These are phyloP conservation scores for Xanthoceras sorbifolium DNA, from an alignment of 345 rosid species.

Conservation along the genomic window DNA sequence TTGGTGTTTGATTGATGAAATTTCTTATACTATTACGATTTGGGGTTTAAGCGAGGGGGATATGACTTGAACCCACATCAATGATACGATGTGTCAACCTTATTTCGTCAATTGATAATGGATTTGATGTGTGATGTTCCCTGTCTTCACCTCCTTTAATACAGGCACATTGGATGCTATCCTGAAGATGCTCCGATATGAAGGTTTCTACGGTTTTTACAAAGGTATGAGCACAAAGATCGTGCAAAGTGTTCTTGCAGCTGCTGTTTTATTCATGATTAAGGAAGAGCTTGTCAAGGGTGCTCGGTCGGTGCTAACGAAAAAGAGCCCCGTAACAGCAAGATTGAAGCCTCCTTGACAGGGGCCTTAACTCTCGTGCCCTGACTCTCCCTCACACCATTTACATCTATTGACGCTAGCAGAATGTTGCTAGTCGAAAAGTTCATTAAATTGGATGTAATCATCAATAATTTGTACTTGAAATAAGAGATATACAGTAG, in stretches of 20 bases:
- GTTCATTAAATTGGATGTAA: background rate
- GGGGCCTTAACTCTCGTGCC: conserved; percentile 12
- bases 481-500: conserved; percentile 11
- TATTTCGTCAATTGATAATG: too few relatives aligned
- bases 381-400: background rate
- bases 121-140: background rate
- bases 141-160: background rate
- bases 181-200: conserved; percentile 80
- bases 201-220: conserved; percentile 86
- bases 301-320: conserved; percentile 53
- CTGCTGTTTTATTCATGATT: conserved; percentile 88
- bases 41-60: too few relatives aligned
- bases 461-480: background rate
- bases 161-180: conserved; percentile 83
- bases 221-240: conserved; percentile 96
- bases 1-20: background rate
- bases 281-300: conserved; percentile 93
- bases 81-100: too few relatives aligned
- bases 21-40: background rate
- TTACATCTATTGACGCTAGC: background rate
- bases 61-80: too few relatives aligned
- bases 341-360: conserved; percentile 44
- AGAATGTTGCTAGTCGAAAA: background rate
- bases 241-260: conserved; percentile 87
- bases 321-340: conserved; percentile 20